Evolutionary conservation across 139 green algal genomes (phyloP).

Genomic region (Ulvella scutata): DNA sequence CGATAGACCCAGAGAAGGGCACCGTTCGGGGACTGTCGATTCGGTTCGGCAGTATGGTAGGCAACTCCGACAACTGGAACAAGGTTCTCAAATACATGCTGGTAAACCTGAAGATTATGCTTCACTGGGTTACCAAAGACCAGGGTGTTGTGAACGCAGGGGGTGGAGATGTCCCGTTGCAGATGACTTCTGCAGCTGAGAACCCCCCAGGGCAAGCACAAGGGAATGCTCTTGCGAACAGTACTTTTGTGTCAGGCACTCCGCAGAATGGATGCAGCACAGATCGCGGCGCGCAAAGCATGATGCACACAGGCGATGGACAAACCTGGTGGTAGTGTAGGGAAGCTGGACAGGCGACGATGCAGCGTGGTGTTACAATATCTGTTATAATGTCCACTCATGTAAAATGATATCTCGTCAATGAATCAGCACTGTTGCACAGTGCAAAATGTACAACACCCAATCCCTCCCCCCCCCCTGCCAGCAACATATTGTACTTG

Average conservation of each 20-base stretch:
- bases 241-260: background rate
- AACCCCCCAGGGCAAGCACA: background rate
- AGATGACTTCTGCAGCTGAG: background rate
- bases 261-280: background rate
- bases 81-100: slow-evolving; percentile 29
- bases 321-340: too few species aligned
- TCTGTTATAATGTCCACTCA: too few species aligned
- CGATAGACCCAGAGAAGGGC: slow-evolving; percentile 23
- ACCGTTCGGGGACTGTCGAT: slow-evolving; percentile 25
- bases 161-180: background rate
- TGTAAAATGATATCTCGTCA: too few species aligned
- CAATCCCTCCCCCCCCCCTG: too few species aligned
- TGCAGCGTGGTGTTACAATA: too few species aligned
- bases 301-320: background rate
- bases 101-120: slow-evolving; percentile 14
- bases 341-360: too few species aligned
- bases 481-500: too few species aligned
- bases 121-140: slow-evolving; percentile 2
- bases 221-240: background rate
- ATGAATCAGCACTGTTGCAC: too few species aligned
- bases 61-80: slow-evolving; percentile 33
- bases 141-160: background rate
- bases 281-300: background rate
- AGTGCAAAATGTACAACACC: too few species aligned
- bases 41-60: slow-evolving; percentile 16